These are phyloP conservation scores for Arthrobotrys entomopaga DNA, from an alignment of 2,329 filamentous ascomycete species.

Conservation along the genomic window DNA sequence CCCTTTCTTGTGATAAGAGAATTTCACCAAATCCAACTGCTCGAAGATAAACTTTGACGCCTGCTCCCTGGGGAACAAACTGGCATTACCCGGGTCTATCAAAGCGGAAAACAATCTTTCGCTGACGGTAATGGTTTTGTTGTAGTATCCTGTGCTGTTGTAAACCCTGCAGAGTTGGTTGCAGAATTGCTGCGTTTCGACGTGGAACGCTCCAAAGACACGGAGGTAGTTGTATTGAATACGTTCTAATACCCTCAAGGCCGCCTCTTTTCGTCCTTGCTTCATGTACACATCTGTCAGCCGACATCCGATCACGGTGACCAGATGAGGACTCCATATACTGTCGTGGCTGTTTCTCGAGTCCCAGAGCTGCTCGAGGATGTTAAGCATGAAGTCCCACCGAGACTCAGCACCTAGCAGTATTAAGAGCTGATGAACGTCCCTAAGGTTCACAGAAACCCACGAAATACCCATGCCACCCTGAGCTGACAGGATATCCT, in stretches of 20 bases:
- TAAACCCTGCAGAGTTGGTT: slow-evolving; percentile 31
- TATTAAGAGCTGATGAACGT: slow-evolving; percentile 28
- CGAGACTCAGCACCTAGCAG: slow-evolving; percentile 24
- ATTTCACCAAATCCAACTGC: slow-evolving; percentile 32
- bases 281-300: slow-evolving; percentile 47
- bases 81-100: slow-evolving; percentile 13
- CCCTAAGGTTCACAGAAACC: slow-evolving; percentile 36
- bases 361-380: slow-evolving; percentile 45
- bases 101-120: slow-evolving; percentile 31
- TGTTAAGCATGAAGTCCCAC: slow-evolving; percentile 42
- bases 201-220: slow-evolving; percentile 35
- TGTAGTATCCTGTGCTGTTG: slow-evolving; percentile 38
- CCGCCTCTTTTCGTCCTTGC: slow-evolving; percentile 33
- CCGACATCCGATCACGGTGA: slow-evolving; percentile 39
- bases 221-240: slow-evolving; percentile 46
- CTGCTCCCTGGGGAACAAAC: slow-evolving; percentile 25
- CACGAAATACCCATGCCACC: slow-evolving; percentile 40
- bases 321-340: slow-evolving; percentile 38
- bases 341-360: slow-evolving; percentile 38
- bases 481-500: slow-evolving; percentile 28
- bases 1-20: slow-evolving; percentile 22
- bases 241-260: slow-evolving; percentile 32
- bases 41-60: slow-evolving; percentile 36
- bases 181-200: slow-evolving; percentile 34
- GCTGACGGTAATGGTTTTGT: slow-evolving; percentile 34